These are phyloP conservation scores for Pichia kudriavzevii DNA, from an alignment of 1,139 yeast species.

Conservation along the genomic window DNA sequence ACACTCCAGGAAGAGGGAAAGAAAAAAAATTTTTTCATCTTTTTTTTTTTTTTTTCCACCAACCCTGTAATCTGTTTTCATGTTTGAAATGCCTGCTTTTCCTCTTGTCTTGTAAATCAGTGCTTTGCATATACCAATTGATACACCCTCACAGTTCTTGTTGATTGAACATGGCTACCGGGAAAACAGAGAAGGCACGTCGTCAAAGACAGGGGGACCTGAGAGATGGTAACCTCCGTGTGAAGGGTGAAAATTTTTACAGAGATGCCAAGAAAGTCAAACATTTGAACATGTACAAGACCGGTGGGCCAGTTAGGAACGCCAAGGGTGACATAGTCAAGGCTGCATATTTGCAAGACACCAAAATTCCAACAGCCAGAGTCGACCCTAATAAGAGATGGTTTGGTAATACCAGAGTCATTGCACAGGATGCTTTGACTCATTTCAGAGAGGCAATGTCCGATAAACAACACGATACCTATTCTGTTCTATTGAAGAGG, in stretches of 20 bases:
- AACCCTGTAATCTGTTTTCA: too few species aligned
- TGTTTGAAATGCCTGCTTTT: too few species aligned
- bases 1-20: too few species aligned
- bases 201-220: constrained; percentile 74
- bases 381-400: constrained; percentile 95
- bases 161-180: constrained; percentile 67
- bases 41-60: too few species aligned
- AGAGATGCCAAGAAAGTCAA: constrained; percentile 89
- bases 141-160: not conserved
- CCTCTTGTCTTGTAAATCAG: not conserved
- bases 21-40: too few species aligned
- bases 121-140: not conserved
- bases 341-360: constrained; percentile 85
- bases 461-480: constrained; percentile 76
- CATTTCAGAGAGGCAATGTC: constrained; percentile 95
- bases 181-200: constrained; percentile 84
- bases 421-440: constrained; percentile 90
- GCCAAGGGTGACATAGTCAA: constrained; percentile 78
- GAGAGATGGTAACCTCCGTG: constrained; percentile 85
- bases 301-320: constrained; percentile 81
- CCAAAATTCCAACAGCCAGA: constrained; percentile 84
- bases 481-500: constrained; percentile 79
- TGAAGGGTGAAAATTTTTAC: constrained; percentile 95
- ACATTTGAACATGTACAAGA: constrained; percentile 85
- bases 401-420: constrained; percentile 97